A percentile compares a stretch with the other conserved stretches of the same genome.
Conservation (phyloP, 2,329 filamentous ascomycete genomes). For the Aspergillus quadrilineatus region DNA sequence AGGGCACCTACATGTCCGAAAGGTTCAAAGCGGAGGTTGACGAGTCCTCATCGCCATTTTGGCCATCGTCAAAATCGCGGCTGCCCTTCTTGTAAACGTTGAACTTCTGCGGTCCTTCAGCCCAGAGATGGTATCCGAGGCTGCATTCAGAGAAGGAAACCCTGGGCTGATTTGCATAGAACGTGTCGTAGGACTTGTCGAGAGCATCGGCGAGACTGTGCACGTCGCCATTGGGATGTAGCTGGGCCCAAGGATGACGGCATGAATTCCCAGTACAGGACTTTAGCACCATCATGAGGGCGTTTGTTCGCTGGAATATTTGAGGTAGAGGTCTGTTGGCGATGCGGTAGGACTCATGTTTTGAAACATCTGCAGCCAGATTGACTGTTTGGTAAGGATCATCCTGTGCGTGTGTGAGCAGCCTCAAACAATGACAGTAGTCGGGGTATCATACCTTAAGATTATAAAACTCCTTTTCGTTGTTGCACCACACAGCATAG, state of each 20-base stretch:
- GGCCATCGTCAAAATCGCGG: background rate
- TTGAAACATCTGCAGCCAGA: background rate
- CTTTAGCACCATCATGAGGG: conserved; percentile 40
- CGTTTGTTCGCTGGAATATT: conserved; percentile 31
- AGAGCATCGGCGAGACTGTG: conserved; percentile 4
- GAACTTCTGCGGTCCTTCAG: conserved; percentile 7
- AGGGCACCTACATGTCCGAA: background rate
- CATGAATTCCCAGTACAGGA: conserved; percentile 37
- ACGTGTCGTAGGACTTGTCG: background rate
- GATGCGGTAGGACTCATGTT: background rate
- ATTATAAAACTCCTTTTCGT: conserved; percentile 37
- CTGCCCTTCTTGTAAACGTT: background rate
- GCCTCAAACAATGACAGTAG: conserved; percentile 42
- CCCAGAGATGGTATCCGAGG: background rate
- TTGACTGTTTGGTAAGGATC: conserved; percentile 13
- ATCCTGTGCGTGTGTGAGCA: background rate
- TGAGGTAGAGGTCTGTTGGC: conserved; percentile 6
- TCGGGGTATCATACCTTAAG: conserved; percentile 57
- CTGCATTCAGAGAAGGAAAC: conserved; percentile 1
- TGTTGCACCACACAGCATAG: conserved; percentile 39
- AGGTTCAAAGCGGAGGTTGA: background rate
- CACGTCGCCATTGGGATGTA: conserved; percentile 28
- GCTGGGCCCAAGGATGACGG: conserved; percentile 34
- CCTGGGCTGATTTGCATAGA: conserved; percentile 6
- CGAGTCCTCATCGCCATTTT: background rate